Base-by-base conservation (phyloP, 352 stramenopile genomes). In the Globisporangium cederbergense region DNA sequence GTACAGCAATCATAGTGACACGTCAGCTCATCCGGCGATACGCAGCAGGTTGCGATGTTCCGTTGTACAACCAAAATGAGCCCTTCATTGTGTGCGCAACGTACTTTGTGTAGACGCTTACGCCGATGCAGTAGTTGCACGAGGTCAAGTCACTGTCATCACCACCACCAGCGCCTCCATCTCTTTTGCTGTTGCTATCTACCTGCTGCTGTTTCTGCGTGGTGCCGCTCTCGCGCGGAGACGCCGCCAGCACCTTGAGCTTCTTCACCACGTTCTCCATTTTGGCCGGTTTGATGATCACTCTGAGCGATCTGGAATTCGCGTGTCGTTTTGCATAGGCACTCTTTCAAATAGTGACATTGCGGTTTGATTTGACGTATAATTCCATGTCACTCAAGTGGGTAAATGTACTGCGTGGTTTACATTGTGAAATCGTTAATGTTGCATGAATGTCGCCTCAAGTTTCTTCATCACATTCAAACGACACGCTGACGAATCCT, bases 51-150 rank as follows among this genome's bases (percentile, higher is more conserved):
- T 11, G 10, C 25, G 25, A 3, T 28, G 25, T 28, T 28, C 25
- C 20, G 18, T 45, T 53, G 14, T 4, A n/a, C 53, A 14, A 20
- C 7, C 7, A 40, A 20, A 7, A 25, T 3, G 64, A 45, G 4
- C 34, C 1, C 34, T 40, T 40, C 7, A 40, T 40, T 3, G 7
- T 40, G 34, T 11, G 34, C 11, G 25, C 11, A 22, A 42, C 73
- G 53, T 67, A 90, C 81, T 76, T 86, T 62, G 74, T 90, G 76
- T 90, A 90, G 9, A 90, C 73, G 47, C 77, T 85, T 40, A 90
- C 57, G 50, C 81, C 81, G 7, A 90, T 46, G 60, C 81, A 90
- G 65, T 83, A 81, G 53, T 45, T 81, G 74, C 81, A 90, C 1
- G 69, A 60, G 0, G 65, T 66, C 32, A 61, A 4, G 55, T 59